These are phyloP conservation scores for Orychophragmus violaceus DNA, from an alignment of 345 rosid species.

Conservation along the genomic window DNA sequence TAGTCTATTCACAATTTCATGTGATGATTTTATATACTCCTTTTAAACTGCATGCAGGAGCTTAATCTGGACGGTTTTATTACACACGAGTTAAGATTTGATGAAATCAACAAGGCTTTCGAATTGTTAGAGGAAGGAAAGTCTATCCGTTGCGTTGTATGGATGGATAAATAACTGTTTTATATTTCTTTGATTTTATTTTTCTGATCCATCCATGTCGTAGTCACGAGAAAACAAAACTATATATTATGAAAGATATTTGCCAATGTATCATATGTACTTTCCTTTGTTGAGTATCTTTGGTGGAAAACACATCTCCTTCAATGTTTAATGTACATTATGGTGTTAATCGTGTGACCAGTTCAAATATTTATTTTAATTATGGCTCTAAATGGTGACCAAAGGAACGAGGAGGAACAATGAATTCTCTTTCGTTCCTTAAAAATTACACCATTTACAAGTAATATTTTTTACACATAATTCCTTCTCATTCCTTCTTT, in stretches of 20 bases:
- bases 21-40: not conserved
- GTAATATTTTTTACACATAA: too few species aligned
- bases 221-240: not conserved
- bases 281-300: not conserved
- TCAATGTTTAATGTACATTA: not conserved
- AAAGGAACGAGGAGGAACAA: too few species aligned
- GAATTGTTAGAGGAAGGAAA: constrained; percentile 43
- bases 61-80: constrained; percentile 42
- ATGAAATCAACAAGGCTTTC: constrained; percentile 58
- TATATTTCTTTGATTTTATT: not conserved
- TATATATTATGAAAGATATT: not conserved
- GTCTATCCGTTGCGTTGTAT: constrained; percentile 47
- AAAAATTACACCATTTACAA: too few species aligned
- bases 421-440: too few species aligned
- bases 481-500: too few species aligned
- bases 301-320: too few species aligned
- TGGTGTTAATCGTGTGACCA: not conserved
- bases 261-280: not conserved
- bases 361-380: not conserved
- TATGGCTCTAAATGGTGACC: too few species aligned
- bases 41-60: constrained; percentile 37
- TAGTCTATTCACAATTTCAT: not conserved
- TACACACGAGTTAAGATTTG: constrained; percentile 43
- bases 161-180: constrained; percentile 43
- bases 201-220: not conserved